Evolutionary conservation across 306 rosid species (phyloP), one percentile per base, ranked within the genome.

Genomic region (Abrus pulchellus): DNA sequence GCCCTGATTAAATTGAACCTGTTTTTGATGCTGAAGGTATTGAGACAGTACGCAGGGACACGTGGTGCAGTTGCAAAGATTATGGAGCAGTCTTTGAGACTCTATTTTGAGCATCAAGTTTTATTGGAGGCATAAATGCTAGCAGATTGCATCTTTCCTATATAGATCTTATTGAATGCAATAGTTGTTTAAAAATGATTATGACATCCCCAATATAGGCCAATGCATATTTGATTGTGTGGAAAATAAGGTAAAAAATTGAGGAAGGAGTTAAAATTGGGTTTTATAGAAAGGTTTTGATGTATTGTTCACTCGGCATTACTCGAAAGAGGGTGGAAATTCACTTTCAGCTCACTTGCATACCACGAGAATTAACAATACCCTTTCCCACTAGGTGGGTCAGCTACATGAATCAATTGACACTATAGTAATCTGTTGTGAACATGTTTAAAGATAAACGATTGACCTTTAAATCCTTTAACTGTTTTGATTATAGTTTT

Each of bases 31-130:
- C 99, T 64, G 93, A 94, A 82, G 99, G 99, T 54, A 90, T 94
- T 83, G 99, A 94, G 87, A 94, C 97, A 55, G 93, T 94, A 75
- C 94, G 99, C 73, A 89, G 99, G 86, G 99, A 94, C 80, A 93
- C 97, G 99, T 78, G 90, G 76, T 70, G 97, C 99, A 75, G 97
- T 94, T 86, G 87, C 95, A 80, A 94, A 93, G 88, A 87, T 85
- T 53, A 81, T 94, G 97, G 97, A 94, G 82, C 89, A 87, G 85
- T 94, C 99, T 69, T 78, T 94, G 82, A 91, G 97, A 85, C 85
- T 89, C 30, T 94, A 90, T 52, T 94, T 94, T 87, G 94, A 93
- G 87, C 91, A 82, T 86, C 92, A 88, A 72, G 80, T 89, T 82
- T 59, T 86, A 61, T 63, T 81, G 48, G 93, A 91, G 97, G 97